These are phyloP conservation scores for Lasiodiplodia gonubiensis DNA, from an alignment of 2,329 filamentous ascomycete species.

Conservation along the genomic window DNA sequence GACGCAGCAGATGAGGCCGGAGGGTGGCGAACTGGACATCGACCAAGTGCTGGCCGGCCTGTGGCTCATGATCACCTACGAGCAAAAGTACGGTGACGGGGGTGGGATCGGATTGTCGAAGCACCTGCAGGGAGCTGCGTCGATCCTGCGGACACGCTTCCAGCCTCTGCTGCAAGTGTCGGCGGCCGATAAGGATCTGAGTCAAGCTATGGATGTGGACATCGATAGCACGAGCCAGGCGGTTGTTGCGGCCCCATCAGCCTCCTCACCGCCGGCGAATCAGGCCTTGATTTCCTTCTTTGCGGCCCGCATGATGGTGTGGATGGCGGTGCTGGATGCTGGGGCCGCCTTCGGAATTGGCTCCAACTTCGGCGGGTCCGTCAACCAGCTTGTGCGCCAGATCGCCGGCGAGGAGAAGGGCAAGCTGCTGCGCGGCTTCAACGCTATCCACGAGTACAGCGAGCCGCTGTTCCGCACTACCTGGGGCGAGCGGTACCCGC, in stretches of 20 bases:
- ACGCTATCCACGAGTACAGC: conserved; percentile 42
- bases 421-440: conserved; percentile 34
- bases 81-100: conserved; percentile 48
- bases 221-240: conserved; percentile 15
- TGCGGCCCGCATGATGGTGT: conserved; percentile 43
- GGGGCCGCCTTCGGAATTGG: conserved; percentile 43
- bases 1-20: conserved; percentile 38
- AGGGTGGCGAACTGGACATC: conserved; percentile 35
- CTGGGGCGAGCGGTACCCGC: conserved; percentile 45
- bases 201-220: conserved; percentile 10
- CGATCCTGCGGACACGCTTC: conserved; percentile 38
- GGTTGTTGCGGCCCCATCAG: background rate
- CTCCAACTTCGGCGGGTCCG: conserved; percentile 31
- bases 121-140: conserved; percentile 42
- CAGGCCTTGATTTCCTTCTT: conserved; percentile 38
- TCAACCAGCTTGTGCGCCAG: conserved; percentile 29
- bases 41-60: conserved; percentile 41
- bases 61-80: conserved; percentile 48
- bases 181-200: background rate
- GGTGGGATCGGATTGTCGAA: conserved; percentile 40
- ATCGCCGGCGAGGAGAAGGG: conserved; percentile 39
- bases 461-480: conserved; percentile 42
- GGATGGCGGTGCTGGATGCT: conserved; percentile 42
- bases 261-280: background rate
- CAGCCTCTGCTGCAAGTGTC: conserved; percentile 28